Base-by-base conservation (phyloP, 2,329 filamentous ascomycete genomes). In the Meredithiella fracta region DNA sequence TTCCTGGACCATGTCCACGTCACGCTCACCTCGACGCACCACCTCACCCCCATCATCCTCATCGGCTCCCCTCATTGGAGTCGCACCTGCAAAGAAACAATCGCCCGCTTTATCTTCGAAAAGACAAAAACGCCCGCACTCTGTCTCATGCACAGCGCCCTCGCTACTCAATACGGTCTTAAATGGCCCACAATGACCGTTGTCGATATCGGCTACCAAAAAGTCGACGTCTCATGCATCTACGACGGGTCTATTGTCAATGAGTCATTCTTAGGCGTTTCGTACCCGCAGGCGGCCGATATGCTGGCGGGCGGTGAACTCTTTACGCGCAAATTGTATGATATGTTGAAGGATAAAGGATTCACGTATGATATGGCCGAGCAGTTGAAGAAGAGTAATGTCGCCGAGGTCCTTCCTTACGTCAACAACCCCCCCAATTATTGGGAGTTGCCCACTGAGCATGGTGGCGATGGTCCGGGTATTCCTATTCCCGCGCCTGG, bases 101-200 rank as follows among this genome's bases (percentile, higher is more conserved):
- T 98, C 61, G 86, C 90, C 14, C 87, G 92, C 60, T 98, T 95
- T 72, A 80, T 97, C 61, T 98, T 98, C 64, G 92, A 98, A 69
- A 94, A 92, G 70, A 95, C 94, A 66, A 92, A 91, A 71, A 92
- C 88, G 0, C 92, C 92, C 0, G 89, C 87, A 0, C 85, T 98
- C 53, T 90, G 85, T 63, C 76, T 97, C 60, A 84, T 98, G 72
- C 86, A 97, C 68, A 85, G 88, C 62, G 90, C 87, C 2, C 71
- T 94, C 50, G 90, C 92, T 25, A 85, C 88, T 0, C 83, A 92
- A 57, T 97, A 94, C 65, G 90, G 88, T 9, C 77, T 89, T 29
- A 80, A 79, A 66, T 77, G 75, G 72, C 76, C 82, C 31, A 88
- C 80, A 62, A 83, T 92, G 64, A 92, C 88, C 0, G 79, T 98